Percentiles rank a stretch among this genome's conserved stretches.
phyloP scores from a whole-genome alignment of 805 yeast species.

The Spathaspora boniae region DNA sequence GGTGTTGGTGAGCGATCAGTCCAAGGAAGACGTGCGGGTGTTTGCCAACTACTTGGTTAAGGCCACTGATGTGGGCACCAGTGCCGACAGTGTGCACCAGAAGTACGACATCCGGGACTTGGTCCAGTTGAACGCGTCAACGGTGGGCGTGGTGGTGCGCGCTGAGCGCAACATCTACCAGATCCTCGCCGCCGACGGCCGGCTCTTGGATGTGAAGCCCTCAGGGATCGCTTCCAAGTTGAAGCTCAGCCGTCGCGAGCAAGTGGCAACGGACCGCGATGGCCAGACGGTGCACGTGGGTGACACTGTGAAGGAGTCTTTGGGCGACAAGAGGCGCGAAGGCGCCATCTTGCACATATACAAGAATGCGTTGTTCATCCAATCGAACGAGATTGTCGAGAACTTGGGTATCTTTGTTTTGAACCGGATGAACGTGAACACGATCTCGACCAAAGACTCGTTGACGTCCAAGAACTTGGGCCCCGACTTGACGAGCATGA shows the following conservation, averaged over 20 bases:
- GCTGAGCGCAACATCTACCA: slow-evolving; percentile 86
- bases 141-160: slow-evolving; percentile 84
- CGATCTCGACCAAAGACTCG: slow-evolving; percentile 81
- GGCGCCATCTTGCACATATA: slow-evolving; percentile 87
- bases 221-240: slow-evolving; percentile 80
- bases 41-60: slow-evolving; percentile 88
- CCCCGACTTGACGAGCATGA: slow-evolving; percentile 79
- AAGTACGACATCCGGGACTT: slow-evolving; percentile 85
- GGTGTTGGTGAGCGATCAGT: slow-evolving; percentile 84
- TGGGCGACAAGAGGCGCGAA: slow-evolving; percentile 69
- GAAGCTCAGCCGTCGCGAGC: slow-evolving; percentile 58
- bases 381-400: slow-evolving; percentile 74
- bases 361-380: slow-evolving; percentile 73
- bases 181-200: slow-evolving; percentile 79
- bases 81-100: slow-evolving; percentile 60
- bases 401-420: slow-evolving; percentile 90
- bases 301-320: slow-evolving; percentile 81
- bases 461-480: slow-evolving; percentile 50
- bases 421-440: slow-evolving; percentile 69
- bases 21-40: slow-evolving; percentile 84
- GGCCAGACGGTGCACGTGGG: slow-evolving; percentile 88
- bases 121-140: slow-evolving; percentile 80
- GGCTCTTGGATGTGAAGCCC: slow-evolving; percentile 67
- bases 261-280: slow-evolving; percentile 78
- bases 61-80: slow-evolving; percentile 77